phyloP scores from a whole-genome alignment of 805 yeast genomes.

The Wickerhamiella bombiphila region DNA sequence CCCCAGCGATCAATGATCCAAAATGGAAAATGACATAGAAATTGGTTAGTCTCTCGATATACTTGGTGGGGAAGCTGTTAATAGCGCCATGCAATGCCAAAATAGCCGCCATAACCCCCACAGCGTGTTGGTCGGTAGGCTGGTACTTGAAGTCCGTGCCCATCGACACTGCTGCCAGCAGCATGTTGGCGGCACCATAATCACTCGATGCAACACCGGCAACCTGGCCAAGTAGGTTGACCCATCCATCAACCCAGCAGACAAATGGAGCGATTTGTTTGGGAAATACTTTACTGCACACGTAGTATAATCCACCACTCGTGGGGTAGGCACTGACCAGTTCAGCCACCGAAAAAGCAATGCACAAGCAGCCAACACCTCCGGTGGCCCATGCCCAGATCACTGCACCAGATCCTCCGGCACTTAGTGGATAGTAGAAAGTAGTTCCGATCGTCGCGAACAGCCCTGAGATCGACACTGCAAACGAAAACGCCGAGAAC shows the following conservation, averaged over 20 bases:
- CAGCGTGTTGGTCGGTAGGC: constrained; percentile 20
- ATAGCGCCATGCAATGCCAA: constrained; percentile 34
- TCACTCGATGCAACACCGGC: constrained; percentile 26
- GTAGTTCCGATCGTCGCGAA: constrained; percentile 50
- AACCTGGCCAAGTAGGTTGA: constrained; percentile 28
- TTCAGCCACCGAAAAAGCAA: constrained; percentile 50
- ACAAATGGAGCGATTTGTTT: constrained; percentile 33
- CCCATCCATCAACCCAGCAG: constrained; percentile 42
- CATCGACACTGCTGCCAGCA: constrained; percentile 25
- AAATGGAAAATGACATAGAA: constrained; percentile 37
- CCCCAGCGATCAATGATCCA: constrained; percentile 34
- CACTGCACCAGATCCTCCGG: constrained; percentile 50
- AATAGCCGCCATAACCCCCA: constrained; percentile 29
- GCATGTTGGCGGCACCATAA: constrained; percentile 24
- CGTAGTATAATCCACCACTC: constrained; percentile 60
- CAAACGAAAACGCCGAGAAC: constrained; percentile 48
- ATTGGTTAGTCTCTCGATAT: constrained; percentile 36
- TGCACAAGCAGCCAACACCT: constrained; percentile 37
- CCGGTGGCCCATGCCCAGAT: constrained; percentile 52
- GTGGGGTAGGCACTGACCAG: constrained; percentile 60
- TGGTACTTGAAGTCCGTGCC: constrained; percentile 20
- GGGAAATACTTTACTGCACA: constrained; percentile 23
- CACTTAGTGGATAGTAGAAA: constrained; percentile 30
- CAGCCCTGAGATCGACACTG: constrained; percentile 49
- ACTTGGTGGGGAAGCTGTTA: constrained; percentile 38